Conservation (phyloP, 1,284 basidiomycete genomes). For the Pyrrhoderma noxium region DNA sequence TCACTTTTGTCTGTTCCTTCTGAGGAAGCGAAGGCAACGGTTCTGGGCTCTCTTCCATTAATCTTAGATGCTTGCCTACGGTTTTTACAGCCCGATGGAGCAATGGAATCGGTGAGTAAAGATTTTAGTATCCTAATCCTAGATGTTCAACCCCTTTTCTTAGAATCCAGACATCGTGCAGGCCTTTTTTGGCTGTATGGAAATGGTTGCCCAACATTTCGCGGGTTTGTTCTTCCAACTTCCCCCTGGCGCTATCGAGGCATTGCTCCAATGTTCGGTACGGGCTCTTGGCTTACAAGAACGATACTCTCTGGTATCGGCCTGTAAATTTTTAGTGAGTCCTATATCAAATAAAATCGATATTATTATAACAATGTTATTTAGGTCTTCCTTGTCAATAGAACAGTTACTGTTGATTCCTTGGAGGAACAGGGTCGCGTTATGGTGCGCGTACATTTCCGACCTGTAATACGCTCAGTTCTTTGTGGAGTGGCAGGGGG, state of each 20-base stretch:
- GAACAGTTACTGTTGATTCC: conserved; percentile 47
- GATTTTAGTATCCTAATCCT: neutral
- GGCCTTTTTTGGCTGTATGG: conserved; percentile 77
- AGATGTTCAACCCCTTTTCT: neutral
- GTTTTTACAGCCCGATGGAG: conserved; percentile 48
- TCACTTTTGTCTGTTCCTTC: conserved; percentile 35
- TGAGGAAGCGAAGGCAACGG: conserved; percentile 36
- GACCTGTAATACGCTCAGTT: conserved; percentile 61
- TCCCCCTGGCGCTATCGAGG: conserved; percentile 58
- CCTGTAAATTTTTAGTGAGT: conserved; percentile 74
- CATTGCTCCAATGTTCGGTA: conserved; percentile 66
- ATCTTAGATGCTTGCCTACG: conserved; percentile 56
- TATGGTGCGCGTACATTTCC: conserved; percentile 58
- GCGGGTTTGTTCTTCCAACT: conserved; percentile 62
- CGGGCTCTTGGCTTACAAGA: conserved; percentile 72
- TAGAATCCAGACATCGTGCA: conserved; percentile 87
- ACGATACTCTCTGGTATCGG: conserved; percentile 78
- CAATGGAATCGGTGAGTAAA: conserved; percentile 61
- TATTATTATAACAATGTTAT: neutral
- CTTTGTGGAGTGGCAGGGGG: conserved; percentile 73
- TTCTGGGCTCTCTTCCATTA: conserved; percentile 48
- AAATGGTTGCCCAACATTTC: conserved; percentile 69
- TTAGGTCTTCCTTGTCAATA: conserved; percentile 56
- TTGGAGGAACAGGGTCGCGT: conserved; percentile 39
- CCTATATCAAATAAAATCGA: neutral